phyloP scores from a whole-genome alignment of 2,329 filamentous ascomycete genomes.

The Aspergillus pseudotamarii region DNA sequence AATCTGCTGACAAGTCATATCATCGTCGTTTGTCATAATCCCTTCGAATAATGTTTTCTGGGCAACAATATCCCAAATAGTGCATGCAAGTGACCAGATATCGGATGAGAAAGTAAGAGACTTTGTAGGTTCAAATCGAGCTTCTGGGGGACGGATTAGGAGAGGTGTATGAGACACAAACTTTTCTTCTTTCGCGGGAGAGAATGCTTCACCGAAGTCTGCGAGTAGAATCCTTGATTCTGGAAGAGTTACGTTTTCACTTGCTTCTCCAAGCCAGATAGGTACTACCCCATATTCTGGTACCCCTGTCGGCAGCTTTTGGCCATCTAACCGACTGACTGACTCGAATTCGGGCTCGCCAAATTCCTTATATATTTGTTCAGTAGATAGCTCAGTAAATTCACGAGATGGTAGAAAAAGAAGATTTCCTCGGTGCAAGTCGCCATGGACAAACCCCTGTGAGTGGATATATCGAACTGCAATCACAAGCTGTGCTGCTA shows the following conservation, averaged over 20 bases:
- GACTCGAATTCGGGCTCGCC: no score
- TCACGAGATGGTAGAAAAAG: no score
- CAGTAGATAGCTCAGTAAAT: no score
- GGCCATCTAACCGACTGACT: slow-evolving; percentile 17
- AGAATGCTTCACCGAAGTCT: slow-evolving; percentile 34
- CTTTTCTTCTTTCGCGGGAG: slow-evolving; percentile 15
- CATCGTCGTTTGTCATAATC: slow-evolving; percentile 25
- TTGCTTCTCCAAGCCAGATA: slow-evolving; percentile 23
- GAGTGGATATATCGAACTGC: slow-evolving; percentile 29
- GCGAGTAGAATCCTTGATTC: slow-evolving; percentile 28
- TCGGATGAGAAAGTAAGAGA: slow-evolving; percentile 39
- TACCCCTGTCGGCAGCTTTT: slow-evolving; percentile 22
- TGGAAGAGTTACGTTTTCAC: slow-evolving; percentile 26
- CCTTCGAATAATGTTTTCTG: slow-evolving; percentile 28
- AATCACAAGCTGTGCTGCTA: slow-evolving; percentile 26
- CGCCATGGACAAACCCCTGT: slow-evolving; percentile 31
- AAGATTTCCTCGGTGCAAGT: slow-evolving; percentile 25
- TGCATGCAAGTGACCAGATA: slow-evolving; percentile 42
- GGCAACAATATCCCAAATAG: slow-evolving; percentile 39
- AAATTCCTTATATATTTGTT: no score
- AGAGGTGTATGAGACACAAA: slow-evolving; percentile 25
- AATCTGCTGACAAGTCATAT: slow-evolving; percentile 32
- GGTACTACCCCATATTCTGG: slow-evolving; percentile 20
- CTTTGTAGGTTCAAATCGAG: slow-evolving; percentile 33
- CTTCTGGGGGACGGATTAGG: slow-evolving; percentile 37